phyloP scores from a whole-genome alignment of 1,139 yeast genomes.

The Pneumocystis oryctolagi region DNA sequence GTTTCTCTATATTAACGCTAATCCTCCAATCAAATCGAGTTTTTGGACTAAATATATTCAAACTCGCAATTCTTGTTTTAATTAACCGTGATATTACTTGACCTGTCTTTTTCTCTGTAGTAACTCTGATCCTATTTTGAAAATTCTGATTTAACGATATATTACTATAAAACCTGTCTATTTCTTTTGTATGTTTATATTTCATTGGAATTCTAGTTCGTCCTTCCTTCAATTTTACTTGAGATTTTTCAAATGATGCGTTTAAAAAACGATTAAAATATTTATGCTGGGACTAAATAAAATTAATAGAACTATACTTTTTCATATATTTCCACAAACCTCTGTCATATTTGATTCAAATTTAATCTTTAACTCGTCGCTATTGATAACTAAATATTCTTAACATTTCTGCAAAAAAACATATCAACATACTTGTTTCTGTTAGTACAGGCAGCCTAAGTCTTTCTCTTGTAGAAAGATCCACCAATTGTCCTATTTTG shows the following conservation, averaged over 20 bases:
- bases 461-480: not conserved
- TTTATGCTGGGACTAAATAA: not conserved
- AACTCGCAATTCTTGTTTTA: conserved; percentile 13
- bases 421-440: not conserved
- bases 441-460: not conserved
- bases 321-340: not conserved
- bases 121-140: not conserved
- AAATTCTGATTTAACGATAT: not conserved
- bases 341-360: not conserved
- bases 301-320: not conserved
- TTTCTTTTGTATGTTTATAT: not conserved
- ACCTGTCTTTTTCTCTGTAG: not conserved
- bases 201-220: not conserved
- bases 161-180: not conserved
- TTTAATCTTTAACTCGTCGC: not conserved
- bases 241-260: not conserved
- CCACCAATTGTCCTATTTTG: not conserved
- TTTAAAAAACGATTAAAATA: not conserved
- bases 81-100: not conserved
- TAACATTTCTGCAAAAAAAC: not conserved
- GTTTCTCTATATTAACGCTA: conserved; percentile 13
- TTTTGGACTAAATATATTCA: conserved; percentile 14
- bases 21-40: conserved; percentile 14
- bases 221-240: not conserved
- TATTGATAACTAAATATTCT: not conserved